phyloP scores from a whole-genome alignment of 169 alveolate species.

The Amoebophrya sp. region DNA sequence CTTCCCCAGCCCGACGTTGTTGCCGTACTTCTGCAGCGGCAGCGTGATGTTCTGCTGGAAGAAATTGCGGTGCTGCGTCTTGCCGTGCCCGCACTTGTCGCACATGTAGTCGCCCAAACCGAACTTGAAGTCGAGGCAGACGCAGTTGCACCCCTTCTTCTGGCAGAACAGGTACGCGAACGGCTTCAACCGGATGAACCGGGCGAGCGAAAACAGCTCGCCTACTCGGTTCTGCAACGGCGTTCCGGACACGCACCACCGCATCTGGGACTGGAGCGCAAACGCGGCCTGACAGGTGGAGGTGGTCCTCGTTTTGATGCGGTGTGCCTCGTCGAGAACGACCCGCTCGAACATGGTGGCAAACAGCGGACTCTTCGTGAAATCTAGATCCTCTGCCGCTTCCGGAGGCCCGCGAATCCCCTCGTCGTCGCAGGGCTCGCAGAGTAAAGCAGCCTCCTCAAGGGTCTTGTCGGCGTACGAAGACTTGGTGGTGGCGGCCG shows the following conservation, averaged over 20 bases:
- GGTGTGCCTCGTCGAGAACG: slow-evolving; percentile 88
- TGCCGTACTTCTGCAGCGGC: slow-evolving; percentile 61
- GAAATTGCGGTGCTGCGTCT: slow-evolving; percentile 57
- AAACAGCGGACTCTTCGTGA: slow-evolving; percentile 33
- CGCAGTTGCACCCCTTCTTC: slow-evolving; percentile 61
- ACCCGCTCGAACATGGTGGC: slow-evolving; percentile 59
- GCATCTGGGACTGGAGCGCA: slow-evolving; percentile 50
- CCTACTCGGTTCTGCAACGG: slow-evolving; percentile 89
- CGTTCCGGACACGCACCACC: slow-evolving; percentile 92
- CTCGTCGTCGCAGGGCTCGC: background rate
- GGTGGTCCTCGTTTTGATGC: slow-evolving; percentile 76
- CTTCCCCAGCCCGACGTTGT: slow-evolving; percentile 42
- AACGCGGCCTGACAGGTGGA: slow-evolving; percentile 66
- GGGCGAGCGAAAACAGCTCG: slow-evolving; percentile 78
- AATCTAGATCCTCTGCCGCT: slow-evolving; percentile 23
- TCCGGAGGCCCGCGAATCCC: background rate
- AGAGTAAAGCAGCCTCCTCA: background rate
- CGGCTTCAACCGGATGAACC: slow-evolving; percentile 75
- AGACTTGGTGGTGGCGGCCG: background rate
- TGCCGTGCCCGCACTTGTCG: slow-evolving; percentile 55
- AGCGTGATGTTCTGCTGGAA: slow-evolving; percentile 59
- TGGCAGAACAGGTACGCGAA: slow-evolving; percentile 73
- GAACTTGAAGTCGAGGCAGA: slow-evolving; percentile 31
- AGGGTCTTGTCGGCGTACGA: background rate
- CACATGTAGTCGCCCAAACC: slow-evolving; percentile 30